Percentiles rank a stretch among this genome's conserved stretches.
Conservation (phyloP, 1,284 basidiomycete species). For the Coniophora puteana region DNA sequence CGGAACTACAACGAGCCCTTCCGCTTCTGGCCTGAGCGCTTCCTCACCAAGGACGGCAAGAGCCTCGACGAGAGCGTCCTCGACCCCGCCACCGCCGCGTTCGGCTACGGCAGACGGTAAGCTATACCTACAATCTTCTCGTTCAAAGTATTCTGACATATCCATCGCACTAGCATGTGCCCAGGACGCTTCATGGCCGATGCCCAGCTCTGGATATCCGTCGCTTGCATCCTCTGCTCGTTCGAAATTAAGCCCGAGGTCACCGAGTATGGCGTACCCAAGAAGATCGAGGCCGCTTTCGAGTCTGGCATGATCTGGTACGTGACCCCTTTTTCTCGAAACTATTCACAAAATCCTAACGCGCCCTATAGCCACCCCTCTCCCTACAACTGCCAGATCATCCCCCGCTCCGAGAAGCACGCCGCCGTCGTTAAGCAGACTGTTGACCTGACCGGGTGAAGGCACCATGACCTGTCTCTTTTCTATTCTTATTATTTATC, state of each 20-base stretch:
- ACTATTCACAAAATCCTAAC: background rate
- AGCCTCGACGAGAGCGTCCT: conserved; percentile 29
- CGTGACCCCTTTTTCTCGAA: conserved; percentile 4
- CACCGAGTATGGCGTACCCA: conserved; percentile 30
- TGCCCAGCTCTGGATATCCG: conserved; percentile 45
- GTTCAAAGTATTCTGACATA: background rate
- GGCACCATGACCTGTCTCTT: conserved; percentile 8
- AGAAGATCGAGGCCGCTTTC: conserved; percentile 33
- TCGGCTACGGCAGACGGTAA: conserved; percentile 46
- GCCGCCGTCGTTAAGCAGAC: conserved; percentile 24
- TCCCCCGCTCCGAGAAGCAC: conserved; percentile 27
- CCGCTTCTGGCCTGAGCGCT: conserved; percentile 43
- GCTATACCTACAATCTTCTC: background rate
- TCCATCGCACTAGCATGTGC: conserved; percentile 33
- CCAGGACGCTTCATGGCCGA: conserved; percentile 48
- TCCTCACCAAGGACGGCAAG: conserved; percentile 28
- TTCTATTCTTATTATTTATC: no score
- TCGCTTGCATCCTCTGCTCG: conserved; percentile 45
- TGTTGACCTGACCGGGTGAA: conserved; percentile 14
- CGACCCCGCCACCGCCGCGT: conserved; percentile 39
- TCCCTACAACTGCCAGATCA: conserved; percentile 26
- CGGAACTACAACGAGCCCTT: conserved; percentile 35
- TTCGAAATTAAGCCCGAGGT: conserved; percentile 36
- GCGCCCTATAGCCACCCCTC: conserved; percentile 28
- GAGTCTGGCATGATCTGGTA: conserved; percentile 45